phyloP scores from a whole-genome alignment of 495 filamentous ascomycete genomes.

The Penicillium riverlandense region DNA sequence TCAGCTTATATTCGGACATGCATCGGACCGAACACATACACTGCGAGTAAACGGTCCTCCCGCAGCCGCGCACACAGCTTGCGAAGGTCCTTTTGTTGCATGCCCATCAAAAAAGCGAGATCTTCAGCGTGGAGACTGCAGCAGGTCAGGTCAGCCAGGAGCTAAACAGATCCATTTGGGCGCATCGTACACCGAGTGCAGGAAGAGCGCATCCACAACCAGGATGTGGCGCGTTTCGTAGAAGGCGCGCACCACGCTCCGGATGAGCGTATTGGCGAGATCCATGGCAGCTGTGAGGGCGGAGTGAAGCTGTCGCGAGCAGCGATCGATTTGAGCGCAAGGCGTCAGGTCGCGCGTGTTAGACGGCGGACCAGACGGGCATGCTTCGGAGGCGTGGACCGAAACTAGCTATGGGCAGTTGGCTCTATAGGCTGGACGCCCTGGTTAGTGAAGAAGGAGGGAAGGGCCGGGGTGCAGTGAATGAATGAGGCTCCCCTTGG shows the following conservation, averaged over 20 bases:
- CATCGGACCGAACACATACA: conserved; percentile 39
- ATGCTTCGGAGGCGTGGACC: conserved; percentile 1
- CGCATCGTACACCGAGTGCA: conserved; percentile 70
- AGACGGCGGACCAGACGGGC: conserved; percentile 2
- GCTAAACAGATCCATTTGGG: background rate
- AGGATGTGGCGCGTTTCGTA: conserved; percentile 85
- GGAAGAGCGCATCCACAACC: conserved; percentile 84
- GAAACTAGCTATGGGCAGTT: too few species aligned
- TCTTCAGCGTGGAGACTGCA: conserved; percentile 76
- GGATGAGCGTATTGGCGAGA: conserved; percentile 78
- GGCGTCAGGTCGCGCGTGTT: conserved; percentile 9
- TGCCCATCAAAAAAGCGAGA: conserved; percentile 73
- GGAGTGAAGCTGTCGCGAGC: background rate
- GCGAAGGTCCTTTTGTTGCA: conserved; percentile 83
- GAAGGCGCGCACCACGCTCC: conserved; percentile 85
- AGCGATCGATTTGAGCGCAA: conserved; percentile 1
- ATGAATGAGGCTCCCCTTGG: background rate
- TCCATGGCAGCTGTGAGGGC: conserved; percentile 50
- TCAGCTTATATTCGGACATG: conserved; percentile 3
- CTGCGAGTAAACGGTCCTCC: conserved; percentile 77
- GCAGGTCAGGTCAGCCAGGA: conserved; percentile 4
- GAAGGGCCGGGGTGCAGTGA: background rate
- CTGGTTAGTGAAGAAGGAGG: background rate
- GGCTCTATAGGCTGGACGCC: too few species aligned
- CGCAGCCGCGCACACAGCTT: conserved; percentile 75